These are phyloP conservation scores for Phytophthora pseudosyringae DNA, from an alignment of 352 stramenopile genomes.

Conservation along the genomic window DNA sequence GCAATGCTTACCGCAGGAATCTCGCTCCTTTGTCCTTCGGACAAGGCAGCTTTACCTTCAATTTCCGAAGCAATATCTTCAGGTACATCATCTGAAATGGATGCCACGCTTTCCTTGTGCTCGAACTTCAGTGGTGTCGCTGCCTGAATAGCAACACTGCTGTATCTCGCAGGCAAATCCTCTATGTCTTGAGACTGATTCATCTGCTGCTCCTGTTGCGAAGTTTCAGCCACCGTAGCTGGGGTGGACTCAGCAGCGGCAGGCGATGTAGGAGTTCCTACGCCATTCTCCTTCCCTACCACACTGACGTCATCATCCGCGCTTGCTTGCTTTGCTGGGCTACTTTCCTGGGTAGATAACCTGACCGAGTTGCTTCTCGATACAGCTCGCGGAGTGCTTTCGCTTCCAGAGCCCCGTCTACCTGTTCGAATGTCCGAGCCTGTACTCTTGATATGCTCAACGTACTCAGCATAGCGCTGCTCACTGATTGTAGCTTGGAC, in stretches of 20 bases:
- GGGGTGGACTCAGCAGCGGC: neutral
- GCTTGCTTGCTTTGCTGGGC: slow-evolving; percentile 2
- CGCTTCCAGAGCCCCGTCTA: slow-evolving; percentile 29
- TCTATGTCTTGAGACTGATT: slow-evolving; percentile 34
- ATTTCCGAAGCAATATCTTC: neutral
- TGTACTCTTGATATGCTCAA: slow-evolving; percentile 71
- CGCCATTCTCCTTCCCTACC: slow-evolving; percentile 26
- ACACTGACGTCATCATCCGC: slow-evolving; percentile 32
- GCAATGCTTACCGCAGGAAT: neutral
- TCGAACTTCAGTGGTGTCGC: slow-evolving; percentile 52
- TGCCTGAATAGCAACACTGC: slow-evolving; percentile 37
- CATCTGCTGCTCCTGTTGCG: slow-evolving; percentile 1
- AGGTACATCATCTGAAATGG: slow-evolving; percentile 6
- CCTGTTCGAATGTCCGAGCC: slow-evolving; percentile 83
- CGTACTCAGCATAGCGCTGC: slow-evolving; percentile 78
- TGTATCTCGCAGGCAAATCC: slow-evolving; percentile 59
- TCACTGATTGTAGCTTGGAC: slow-evolving; percentile 73
- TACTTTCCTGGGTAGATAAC: slow-evolving; percentile 5
- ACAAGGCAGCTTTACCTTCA: slow-evolving; percentile 1
- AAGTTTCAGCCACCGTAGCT: neutral
- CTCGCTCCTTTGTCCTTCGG: neutral
- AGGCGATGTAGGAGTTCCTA: neutral
- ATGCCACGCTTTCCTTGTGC: slow-evolving; percentile 41
- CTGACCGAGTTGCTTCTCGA: slow-evolving; percentile 25
- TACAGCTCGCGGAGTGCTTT: slow-evolving; percentile 10